Evolutionary conservation across 192 early-diverging fungal genomes (phyloP).

Genomic region (Anaeromyces robustus): DNA sequence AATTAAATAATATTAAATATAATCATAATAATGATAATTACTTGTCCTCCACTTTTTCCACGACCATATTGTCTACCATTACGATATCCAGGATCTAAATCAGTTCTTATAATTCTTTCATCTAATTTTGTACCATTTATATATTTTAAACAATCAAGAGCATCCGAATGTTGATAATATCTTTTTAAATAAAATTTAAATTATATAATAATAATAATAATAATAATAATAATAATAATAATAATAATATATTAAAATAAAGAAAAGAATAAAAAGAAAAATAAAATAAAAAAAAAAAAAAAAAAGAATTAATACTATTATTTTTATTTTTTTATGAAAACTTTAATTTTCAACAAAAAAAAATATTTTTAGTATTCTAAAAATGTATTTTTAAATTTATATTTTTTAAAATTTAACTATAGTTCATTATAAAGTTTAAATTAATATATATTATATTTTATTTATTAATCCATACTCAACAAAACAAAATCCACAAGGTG

Average conservation of each 20-base stretch:
- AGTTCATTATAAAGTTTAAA: background rate
- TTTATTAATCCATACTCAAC: conserved; percentile 59
- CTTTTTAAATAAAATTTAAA: conserved; percentile 18
- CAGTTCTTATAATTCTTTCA: conserved; percentile 84
- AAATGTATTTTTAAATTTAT: too few relatives aligned
- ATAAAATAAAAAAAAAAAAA: too few relatives aligned
- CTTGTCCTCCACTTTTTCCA: conserved; percentile 82
- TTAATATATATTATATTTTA: too few relatives aligned
- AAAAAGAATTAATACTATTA: too few relatives aligned
- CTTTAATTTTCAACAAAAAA: too few relatives aligned
- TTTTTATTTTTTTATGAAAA: too few relatives aligned
- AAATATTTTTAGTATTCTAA: too few relatives aligned
- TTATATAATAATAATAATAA: background rate
- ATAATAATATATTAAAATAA: background rate
- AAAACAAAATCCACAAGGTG: conserved; percentile 98
- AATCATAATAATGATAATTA: conserved; percentile 7
- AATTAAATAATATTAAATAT: too few relatives aligned
- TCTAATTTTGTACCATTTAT: conserved; percentile 90
- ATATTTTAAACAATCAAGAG: conserved; percentile 87
- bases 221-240: background rate
- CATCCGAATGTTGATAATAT: conserved; percentile 77
- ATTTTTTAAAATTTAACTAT: too few relatives aligned
- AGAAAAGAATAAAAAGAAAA: too few relatives aligned
- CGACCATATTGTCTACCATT: conserved; percentile 89
- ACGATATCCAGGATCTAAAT: conserved; percentile 89